Evolutionary conservation across 352 stramenopile species (phyloP).

Genomic region (Globisporangium recalcitrans): DNA sequence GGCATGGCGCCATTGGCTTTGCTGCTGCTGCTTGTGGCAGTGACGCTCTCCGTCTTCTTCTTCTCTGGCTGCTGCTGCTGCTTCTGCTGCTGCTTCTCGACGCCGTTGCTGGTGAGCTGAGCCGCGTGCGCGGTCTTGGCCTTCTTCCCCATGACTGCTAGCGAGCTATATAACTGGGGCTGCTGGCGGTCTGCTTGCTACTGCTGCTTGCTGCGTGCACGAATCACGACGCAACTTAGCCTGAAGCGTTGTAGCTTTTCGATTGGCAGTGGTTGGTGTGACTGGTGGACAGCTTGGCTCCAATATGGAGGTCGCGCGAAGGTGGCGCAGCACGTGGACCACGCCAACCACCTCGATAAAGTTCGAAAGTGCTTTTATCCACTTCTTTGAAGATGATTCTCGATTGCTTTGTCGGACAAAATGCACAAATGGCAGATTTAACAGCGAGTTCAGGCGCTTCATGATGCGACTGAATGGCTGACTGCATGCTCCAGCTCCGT

Average conservation of each 20-base stretch:
- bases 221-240: conserved; percentile 6
- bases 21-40: background rate
- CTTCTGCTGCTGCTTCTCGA: background rate
- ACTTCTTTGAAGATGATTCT: no score
- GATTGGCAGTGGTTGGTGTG: background rate
- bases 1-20: background rate
- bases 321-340: background rate
- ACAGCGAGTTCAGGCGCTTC: no score
- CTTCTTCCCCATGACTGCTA: conserved; percentile 15
- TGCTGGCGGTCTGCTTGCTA: background rate
- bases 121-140: conserved; percentile 10
- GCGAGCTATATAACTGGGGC: background rate
- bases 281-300: conserved; percentile 14
- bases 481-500: conserved; percentile 5
- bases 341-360: background rate
- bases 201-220: background rate
- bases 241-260: conserved; percentile 19
- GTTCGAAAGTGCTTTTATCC: background rate
- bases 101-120: background rate
- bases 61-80: background rate
- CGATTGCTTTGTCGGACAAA: no score
- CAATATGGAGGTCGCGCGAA: conserved; percentile 8
- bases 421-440: background rate
- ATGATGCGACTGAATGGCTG: background rate
- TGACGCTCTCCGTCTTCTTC: background rate